Percentiles rank a stretch among this genome's conserved stretches.
Conservation (phyloP, 2,329 filamentous ascomycete species). For the Botrytis medusae region DNA sequence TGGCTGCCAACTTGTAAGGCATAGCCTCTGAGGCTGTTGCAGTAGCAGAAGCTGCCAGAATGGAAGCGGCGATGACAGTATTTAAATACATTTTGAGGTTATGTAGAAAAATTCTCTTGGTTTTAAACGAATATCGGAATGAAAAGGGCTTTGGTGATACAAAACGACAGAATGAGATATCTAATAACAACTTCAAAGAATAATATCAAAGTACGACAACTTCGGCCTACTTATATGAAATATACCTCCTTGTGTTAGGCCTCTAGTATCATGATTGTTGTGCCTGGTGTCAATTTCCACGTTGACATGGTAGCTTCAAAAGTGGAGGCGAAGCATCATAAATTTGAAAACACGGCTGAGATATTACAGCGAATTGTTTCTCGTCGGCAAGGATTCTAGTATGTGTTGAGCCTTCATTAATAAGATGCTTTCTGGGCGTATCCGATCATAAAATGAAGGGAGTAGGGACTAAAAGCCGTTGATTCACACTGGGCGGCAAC, state of each 20-base stretch:
- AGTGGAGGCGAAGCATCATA: constrained; percentile 17
- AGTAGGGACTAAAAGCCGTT: background rate
- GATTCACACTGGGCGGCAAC: background rate
- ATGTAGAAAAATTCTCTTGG: background rate
- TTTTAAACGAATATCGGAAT: background rate
- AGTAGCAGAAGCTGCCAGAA: background rate
- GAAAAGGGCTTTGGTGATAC: background rate
- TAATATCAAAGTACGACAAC: background rate
- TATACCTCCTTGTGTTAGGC: background rate
- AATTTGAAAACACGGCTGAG: constrained; percentile 14
- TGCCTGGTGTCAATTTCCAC: background rate
- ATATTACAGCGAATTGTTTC: background rate
- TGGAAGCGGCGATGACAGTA: background rate
- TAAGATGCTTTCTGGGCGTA: background rate
- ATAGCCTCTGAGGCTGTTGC: background rate
- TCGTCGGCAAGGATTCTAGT: background rate
- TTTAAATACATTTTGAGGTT: constrained; percentile 14
- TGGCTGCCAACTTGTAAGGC: constrained; percentile 20
- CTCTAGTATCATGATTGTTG: background rate
- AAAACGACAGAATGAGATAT: background rate
- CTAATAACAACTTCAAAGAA: background rate
- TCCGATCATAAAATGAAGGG: constrained; percentile 6
- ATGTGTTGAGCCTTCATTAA: background rate
- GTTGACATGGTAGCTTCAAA: background rate
- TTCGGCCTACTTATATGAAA: constrained; percentile 5